These are phyloP conservation scores for Dendryphion nanum DNA, from an alignment of 2,329 filamentous ascomycete genomes.

Conservation along the genomic window DNA sequence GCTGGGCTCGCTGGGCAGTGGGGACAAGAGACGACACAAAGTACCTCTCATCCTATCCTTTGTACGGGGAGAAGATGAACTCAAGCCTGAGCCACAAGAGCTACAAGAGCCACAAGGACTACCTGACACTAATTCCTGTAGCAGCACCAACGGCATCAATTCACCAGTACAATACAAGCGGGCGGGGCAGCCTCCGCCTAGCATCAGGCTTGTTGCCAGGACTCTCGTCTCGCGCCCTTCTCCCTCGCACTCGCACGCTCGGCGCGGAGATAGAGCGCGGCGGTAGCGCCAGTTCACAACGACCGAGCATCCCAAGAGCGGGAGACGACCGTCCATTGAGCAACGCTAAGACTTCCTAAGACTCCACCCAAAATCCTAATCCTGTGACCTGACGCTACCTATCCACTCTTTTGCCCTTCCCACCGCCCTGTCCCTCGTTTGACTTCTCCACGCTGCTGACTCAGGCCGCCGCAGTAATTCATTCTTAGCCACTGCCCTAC, in stretches of 20 bases:
- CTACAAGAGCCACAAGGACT: too few relatives aligned
- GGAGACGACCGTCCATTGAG: constrained; percentile 26
- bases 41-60: too few relatives aligned
- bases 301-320: constrained; percentile 24
- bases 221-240: constrained; percentile 1
- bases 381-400: constrained; percentile 18
- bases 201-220: too few relatives aligned
- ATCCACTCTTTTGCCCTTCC: constrained; percentile 9
- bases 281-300: constrained; percentile 22
- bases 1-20: too few relatives aligned
- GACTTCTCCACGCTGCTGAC: constrained; percentile 17
- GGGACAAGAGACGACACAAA: too few relatives aligned
- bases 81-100: too few relatives aligned
- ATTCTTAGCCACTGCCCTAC: constrained; percentile 17
- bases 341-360: constrained; percentile 23
- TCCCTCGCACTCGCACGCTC: constrained; percentile 3
- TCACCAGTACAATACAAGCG: too few relatives aligned
- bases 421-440: constrained; percentile 4
- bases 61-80: too few relatives aligned
- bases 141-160: too few relatives aligned
- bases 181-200: too few relatives aligned
- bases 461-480: constrained; percentile 16
- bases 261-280: constrained; percentile 9
- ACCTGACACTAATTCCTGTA: too few relatives aligned
- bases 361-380: constrained; percentile 26